A percentile compares a stretch with the other conserved stretches of the same genome.
phyloP scores from a whole-genome alignment of 148 eudicot genomes.

The Nepenthes mirabilis region DNA sequence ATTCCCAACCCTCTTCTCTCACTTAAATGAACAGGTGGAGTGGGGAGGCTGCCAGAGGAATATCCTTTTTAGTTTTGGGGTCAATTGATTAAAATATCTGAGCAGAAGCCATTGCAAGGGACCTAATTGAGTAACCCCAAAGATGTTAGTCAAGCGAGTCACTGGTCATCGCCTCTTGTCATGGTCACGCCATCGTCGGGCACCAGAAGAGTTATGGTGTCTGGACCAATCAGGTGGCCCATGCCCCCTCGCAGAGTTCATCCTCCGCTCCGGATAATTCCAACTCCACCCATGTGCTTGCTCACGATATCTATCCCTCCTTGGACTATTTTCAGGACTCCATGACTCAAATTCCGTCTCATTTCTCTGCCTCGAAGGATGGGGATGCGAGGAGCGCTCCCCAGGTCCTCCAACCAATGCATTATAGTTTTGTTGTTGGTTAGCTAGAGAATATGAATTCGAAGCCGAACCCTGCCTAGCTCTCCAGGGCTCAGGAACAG shows the following conservation, averaged over 20 bases:
- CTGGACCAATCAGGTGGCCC: constrained; percentile 34
- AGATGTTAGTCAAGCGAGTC: too few relatives aligned
- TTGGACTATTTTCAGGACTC: constrained; percentile 53
- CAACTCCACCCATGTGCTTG: constrained; percentile 22
- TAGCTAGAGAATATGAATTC: constrained; percentile 15
- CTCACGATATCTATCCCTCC: constrained; percentile 21
- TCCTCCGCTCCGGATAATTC: constrained; percentile 19
- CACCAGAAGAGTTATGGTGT: constrained; percentile 24
- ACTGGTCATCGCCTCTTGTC: constrained; percentile 40
- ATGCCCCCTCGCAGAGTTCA: constrained; percentile 17
- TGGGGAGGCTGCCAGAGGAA: too few relatives aligned
- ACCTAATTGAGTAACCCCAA: too few relatives aligned
- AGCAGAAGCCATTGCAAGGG: too few relatives aligned
- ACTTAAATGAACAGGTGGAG: too few relatives aligned
- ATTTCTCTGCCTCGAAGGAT: background rate
- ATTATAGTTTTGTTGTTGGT: constrained; percentile 15
- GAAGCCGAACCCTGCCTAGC: constrained; percentile 22
- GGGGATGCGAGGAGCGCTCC: background rate
- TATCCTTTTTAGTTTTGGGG: too few relatives aligned
- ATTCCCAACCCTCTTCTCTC: too few relatives aligned
- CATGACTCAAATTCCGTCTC: constrained; percentile 36
- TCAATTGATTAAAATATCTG: too few relatives aligned
- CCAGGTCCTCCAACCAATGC: background rate
- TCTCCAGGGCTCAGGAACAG: constrained; percentile 4
- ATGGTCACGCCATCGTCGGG: constrained; percentile 21